Evolutionary conservation across 345 rosid genomes (phyloP), one percentile per base, ranked within the genome.

Genomic region (Citrus maxima): DNA sequence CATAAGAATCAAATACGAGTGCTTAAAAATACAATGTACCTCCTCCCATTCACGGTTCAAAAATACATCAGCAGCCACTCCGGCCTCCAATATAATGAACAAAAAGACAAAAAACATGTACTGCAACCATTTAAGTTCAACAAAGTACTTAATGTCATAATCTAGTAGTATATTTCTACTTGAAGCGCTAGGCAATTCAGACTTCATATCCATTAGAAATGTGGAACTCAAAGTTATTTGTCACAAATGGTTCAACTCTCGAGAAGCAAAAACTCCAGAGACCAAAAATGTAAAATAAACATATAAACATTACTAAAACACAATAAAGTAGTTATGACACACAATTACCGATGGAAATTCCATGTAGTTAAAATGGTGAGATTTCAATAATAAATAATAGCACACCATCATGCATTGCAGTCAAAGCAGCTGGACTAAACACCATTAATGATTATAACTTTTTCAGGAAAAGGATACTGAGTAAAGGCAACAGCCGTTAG

Each of bases 401-500:
- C 12, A n/a, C 24, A 35, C 28, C 35, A 73, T 28, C 42, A 34
- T 32, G 19, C 1, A 42, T 70, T 24, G 46, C 12, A 1, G 65
- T 21, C 65, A 72, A 34, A 72, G 37, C 49, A 37, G n/a, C 62
- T 73, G 55, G 35, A 37, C 30, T 72, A 64, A 64, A 64, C 37
- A 64, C 12, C 7, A 7, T 30, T 34, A 62, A 2, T 32, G 67
- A 14, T 18, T 2, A 32, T 32, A 32, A 12, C 14, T 25, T 75
- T 40, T 34, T 32, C 3, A 60, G 68, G 30, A 67, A 63, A 82
- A 85, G 86, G 81, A 83, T 94, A 96, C 97, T 71, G 90, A 74
- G 86, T 87, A 96, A 83, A 96, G 94, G 88, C 97, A 96, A 81
- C 93, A 93, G 68, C 94, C 92, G 78, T 90, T 89, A 25, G 87